Conservation (phyloP, 2,329 filamentous ascomycete genomes). For the Scopulariopsis brevicaulis region DNA sequence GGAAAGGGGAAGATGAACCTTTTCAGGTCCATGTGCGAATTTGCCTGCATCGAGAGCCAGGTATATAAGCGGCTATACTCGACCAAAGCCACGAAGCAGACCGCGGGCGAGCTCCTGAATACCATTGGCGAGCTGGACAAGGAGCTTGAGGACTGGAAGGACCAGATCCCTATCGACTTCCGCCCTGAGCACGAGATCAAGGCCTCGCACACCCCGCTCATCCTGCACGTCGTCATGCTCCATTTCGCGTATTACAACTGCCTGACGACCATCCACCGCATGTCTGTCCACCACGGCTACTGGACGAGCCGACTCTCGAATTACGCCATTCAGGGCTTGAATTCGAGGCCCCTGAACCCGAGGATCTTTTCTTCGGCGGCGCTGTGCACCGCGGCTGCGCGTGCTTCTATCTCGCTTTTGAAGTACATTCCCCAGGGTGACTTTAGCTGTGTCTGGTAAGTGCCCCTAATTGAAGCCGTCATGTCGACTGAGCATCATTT, state of each 20-base stretch:
- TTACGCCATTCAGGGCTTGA: slow-evolving; percentile 88
- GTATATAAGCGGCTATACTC: slow-evolving; percentile 93
- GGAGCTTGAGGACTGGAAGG: slow-evolving; percentile 90
- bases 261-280: slow-evolving; percentile 92
- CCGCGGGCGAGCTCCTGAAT: slow-evolving; percentile 84
- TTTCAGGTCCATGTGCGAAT: slow-evolving; percentile 85
- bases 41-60: slow-evolving; percentile 82
- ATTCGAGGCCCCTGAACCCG: slow-evolving; percentile 82
- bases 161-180: slow-evolving; percentile 88
- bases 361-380: slow-evolving; percentile 89
- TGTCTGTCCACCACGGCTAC: slow-evolving; percentile 96
- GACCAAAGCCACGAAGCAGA: slow-evolving; percentile 81
- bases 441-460: slow-evolving; percentile 88
- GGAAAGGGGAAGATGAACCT: slow-evolving; percentile 90
- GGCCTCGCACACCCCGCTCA: slow-evolving; percentile 82
- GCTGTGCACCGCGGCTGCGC: slow-evolving; percentile 82
- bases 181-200: slow-evolving; percentile 96
- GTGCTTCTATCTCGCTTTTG: slow-evolving; percentile 85
- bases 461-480: slow-evolving; percentile 7
- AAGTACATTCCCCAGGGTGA: slow-evolving; percentile 96
- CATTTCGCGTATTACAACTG: slow-evolving; percentile 99
- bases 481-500: not conserved
- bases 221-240: slow-evolving; percentile 85
- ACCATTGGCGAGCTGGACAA: slow-evolving; percentile 91
- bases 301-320: slow-evolving; percentile 95